Percentiles rank a stretch among this genome's conserved stretches.
phyloP scores from a whole-genome alignment of 805 yeast genomes.

The Metschnikowia lachancei region DNA sequence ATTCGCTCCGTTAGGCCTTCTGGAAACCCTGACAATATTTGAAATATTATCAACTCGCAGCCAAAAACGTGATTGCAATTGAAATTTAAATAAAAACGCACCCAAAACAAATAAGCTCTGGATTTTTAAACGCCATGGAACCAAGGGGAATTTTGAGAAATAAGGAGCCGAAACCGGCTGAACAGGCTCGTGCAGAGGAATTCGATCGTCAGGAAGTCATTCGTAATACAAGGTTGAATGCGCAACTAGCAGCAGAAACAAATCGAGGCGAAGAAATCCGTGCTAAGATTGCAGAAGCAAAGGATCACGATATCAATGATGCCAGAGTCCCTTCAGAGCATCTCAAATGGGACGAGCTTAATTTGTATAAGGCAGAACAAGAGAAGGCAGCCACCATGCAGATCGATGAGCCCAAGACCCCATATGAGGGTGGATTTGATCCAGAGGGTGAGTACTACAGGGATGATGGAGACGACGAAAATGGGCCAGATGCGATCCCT shows the following conservation, averaged over 20 bases:
- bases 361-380: slow-evolving; percentile 68
- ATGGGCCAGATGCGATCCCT: slow-evolving; percentile 38
- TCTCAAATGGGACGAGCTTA: slow-evolving; percentile 83
- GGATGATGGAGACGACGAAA: slow-evolving; percentile 59
- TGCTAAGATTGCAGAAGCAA: slow-evolving; percentile 42
- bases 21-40: no score
- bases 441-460: slow-evolving; percentile 78
- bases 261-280: slow-evolving; percentile 47
- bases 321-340: slow-evolving; percentile 26
- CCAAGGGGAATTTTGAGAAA: slow-evolving; percentile 54
- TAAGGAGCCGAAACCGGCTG: slow-evolving; percentile 25
- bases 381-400: slow-evolving; percentile 72
- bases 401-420: slow-evolving; percentile 94
- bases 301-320: slow-evolving; percentile 21
- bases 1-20: no score
- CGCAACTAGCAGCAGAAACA: slow-evolving; percentile 44
- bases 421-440: slow-evolving; percentile 86
- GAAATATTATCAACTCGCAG: no score
- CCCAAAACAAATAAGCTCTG: neutral
- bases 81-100: neutral
- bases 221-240: slow-evolving; percentile 74
- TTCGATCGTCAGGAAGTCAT: slow-evolving; percentile 70
- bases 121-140: slow-evolving; percentile 11
- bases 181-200: slow-evolving; percentile 24
- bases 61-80: no score